These are phyloP conservation scores for Ustilago xerochloae DNA, from an alignment of 1,284 basidiomycete species.

Conservation along the genomic window DNA sequence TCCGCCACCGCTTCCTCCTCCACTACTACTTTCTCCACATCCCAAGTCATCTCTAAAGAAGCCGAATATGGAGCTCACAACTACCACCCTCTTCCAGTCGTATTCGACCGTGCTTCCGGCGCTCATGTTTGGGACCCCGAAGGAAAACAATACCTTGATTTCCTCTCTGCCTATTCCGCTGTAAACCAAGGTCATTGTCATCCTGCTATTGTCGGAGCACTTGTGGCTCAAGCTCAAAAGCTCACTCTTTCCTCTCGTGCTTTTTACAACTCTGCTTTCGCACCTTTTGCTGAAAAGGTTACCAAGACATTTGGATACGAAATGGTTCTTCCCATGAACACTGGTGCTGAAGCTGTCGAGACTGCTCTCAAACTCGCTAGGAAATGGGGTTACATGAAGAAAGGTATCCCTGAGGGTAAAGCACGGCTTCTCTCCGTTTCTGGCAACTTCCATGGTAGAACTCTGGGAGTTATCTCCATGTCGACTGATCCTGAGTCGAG, in stretches of 20 bases:
- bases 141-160: constrained; percentile 76
- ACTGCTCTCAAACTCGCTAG: constrained; percentile 74
- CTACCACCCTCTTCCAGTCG: constrained; percentile 94
- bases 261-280: constrained; percentile 94
- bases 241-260: constrained; percentile 94
- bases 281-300: constrained; percentile 85
- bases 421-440: constrained; percentile 88
- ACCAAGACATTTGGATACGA: constrained; percentile 75
- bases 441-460: constrained; percentile 96
- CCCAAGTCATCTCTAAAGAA: constrained; percentile 83
- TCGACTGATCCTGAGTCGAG: constrained; percentile 93
- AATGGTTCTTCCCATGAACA: constrained; percentile 99
- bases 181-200: constrained; percentile 91
- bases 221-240: constrained; percentile 86
- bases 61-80: constrained; percentile 83
- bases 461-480: constrained; percentile 91
- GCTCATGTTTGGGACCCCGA: constrained; percentile 97
- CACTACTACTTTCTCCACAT: constrained; percentile 65
- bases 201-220: constrained; percentile 83
- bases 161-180: constrained; percentile 93
- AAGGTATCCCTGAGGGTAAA: constrained; percentile 82
- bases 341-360: constrained; percentile 95
- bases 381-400: constrained; percentile 72
- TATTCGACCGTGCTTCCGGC: constrained; percentile 89
- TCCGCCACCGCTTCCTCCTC: constrained; percentile 36